Conservation (phyloP, 192 early-diverging fungal genomes). For the Linnemannia exigua region DNA sequence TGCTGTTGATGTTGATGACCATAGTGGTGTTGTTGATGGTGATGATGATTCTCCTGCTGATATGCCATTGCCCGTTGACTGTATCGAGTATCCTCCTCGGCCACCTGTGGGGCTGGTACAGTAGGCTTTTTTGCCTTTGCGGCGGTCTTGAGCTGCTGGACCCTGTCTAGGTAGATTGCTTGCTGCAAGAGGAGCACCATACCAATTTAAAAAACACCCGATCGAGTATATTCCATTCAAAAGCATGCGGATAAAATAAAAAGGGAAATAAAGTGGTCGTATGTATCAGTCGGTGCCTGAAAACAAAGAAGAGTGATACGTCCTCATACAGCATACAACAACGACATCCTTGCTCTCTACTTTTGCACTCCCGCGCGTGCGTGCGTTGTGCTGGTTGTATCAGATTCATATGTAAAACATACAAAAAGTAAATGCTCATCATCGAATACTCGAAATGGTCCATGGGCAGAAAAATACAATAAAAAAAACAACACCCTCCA, state of each 20-base stretch:
- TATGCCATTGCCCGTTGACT: neutral
- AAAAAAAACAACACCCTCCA: neutral
- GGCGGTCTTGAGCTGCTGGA: conserved; percentile 31
- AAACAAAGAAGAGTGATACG: neutral
- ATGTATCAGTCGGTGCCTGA: conserved; percentile 24
- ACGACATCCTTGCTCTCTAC: neutral
- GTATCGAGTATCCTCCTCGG: neutral
- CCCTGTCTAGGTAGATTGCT: conserved; percentile 51
- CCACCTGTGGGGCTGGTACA: neutral
- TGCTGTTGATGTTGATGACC: neutral
- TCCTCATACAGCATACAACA: neutral
- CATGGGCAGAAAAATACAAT: neutral
- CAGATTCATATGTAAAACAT: neutral
- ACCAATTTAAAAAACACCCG: neutral
- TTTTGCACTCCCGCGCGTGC: neutral
- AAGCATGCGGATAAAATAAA: conserved; percentile 13
- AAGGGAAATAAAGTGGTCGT: conserved; percentile 6
- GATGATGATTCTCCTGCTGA: conserved; percentile 20
- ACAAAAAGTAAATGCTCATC: too few relatives aligned
- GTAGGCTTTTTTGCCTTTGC: neutral
- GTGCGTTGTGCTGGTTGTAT: neutral
- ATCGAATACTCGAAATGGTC: too few relatives aligned
- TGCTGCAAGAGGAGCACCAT: conserved; percentile 24
- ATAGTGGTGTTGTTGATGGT: neutral
- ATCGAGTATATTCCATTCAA: neutral